Conservation (phyloP, 129 eudicot species). For the Pulicaria dysenterica region DNA sequence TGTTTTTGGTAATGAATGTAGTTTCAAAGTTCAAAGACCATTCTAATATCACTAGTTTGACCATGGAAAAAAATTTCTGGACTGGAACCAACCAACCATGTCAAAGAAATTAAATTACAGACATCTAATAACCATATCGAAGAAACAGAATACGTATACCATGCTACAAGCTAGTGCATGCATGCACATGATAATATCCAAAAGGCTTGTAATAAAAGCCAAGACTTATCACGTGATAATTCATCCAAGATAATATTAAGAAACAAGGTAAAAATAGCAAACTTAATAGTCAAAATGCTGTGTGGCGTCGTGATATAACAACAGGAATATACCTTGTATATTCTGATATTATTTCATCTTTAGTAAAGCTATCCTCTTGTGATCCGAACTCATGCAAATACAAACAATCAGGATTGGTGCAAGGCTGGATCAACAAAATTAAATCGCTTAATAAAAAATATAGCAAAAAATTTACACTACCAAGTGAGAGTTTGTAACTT, state of each 20-base stretch:
- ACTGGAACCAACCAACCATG: neutral
- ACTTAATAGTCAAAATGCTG: neutral
- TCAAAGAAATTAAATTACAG: neutral
- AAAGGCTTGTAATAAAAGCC: neutral
- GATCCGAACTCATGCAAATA: constrained; percentile 98
- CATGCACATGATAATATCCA: neutral
- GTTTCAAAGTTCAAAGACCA: neutral
- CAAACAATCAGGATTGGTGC: constrained; percentile 95
- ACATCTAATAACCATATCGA: constrained; percentile 9
- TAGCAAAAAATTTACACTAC: constrained; percentile 5
- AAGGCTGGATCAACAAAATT: constrained; percentile 70
- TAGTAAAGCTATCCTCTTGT: constrained; percentile 94
- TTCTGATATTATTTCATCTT: constrained; percentile 92
- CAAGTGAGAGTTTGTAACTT: neutral
- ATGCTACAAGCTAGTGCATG: constrained; percentile 3
- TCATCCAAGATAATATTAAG: neutral
- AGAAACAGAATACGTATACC: neutral
- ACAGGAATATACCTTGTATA: constrained; percentile 74
- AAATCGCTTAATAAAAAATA: neutral
- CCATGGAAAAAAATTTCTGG: neutral
- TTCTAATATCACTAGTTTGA: constrained; percentile 2
- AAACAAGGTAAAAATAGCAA: neutral
- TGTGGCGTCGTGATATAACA: neutral
- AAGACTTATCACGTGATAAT: neutral
- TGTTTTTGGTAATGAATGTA: neutral